These are phyloP conservation scores for Pleurozium schreberi DNA, from an alignment of 225 moss, liverwort and hornwort species.

Conservation along the genomic window DNA sequence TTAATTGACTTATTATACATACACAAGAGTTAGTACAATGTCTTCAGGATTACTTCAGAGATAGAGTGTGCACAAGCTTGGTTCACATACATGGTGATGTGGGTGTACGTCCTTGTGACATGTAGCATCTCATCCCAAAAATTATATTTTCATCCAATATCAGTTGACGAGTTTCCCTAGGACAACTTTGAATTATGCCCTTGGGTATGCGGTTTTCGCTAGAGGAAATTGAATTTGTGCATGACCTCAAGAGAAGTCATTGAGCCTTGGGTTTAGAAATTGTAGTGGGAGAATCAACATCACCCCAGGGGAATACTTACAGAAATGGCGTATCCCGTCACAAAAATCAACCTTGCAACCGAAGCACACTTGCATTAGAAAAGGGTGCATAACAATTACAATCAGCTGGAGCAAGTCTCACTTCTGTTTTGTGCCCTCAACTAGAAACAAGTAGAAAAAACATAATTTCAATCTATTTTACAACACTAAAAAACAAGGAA, in stretches of 20 bases:
- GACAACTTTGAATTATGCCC: background rate
- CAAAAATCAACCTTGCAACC: background rate
- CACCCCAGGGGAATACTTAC: background rate
- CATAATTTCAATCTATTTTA: background rate
- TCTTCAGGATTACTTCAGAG: background rate
- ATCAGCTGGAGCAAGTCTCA: background rate
- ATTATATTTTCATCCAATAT: background rate
- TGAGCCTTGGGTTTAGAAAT: background rate
- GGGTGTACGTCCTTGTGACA: background rate
- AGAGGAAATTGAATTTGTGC: background rate
- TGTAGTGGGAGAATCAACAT: background rate
- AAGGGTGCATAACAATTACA: background rate
- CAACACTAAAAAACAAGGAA: background rate
- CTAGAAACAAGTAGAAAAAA: background rate
- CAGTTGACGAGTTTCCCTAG: rapidly evolving
- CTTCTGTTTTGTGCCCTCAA: background rate
- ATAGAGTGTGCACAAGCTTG: background rate
- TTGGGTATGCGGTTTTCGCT: too few relatives aligned
- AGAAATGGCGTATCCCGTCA: background rate
- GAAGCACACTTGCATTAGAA: background rate
- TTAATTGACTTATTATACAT: background rate
- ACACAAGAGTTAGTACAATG: background rate
- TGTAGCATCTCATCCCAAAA: background rate
- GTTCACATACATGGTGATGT: background rate
- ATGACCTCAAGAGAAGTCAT: background rate